These are phyloP conservation scores for Lasiosphaeris hirsuta DNA, from an alignment of 495 filamentous ascomycete genomes.

Conservation along the genomic window DNA sequence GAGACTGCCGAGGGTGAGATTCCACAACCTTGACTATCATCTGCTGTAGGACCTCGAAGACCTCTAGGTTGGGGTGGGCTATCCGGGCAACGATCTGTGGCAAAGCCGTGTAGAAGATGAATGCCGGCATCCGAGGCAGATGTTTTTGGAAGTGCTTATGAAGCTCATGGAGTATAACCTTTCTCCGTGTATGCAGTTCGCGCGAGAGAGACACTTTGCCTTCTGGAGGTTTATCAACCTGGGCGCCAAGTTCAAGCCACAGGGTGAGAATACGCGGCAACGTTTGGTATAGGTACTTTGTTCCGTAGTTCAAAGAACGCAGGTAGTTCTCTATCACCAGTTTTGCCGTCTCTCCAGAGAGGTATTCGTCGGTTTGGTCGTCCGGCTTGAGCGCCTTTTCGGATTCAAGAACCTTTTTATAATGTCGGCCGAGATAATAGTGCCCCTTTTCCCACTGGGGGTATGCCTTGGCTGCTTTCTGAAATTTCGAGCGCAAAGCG, in stretches of 20 bases:
- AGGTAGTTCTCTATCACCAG: slow-evolving; percentile 92
- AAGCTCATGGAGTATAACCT: slow-evolving; percentile 64
- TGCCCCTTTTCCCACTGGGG: slow-evolving; percentile 90
- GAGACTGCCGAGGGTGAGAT: slow-evolving; percentile 79
- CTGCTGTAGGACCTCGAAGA: slow-evolving; percentile 67
- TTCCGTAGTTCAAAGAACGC: slow-evolving; percentile 78
- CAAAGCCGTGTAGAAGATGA: slow-evolving; percentile 86
- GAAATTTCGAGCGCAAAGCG: slow-evolving; percentile 73
- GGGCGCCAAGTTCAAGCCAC: slow-evolving; percentile 86
- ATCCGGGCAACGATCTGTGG: slow-evolving; percentile 92
- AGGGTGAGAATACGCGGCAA: slow-evolving; percentile 85
- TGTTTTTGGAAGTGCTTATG: slow-evolving; percentile 72
- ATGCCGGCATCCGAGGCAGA: slow-evolving; percentile 71
- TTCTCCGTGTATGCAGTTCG: slow-evolving; percentile 54
- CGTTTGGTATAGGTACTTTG: slow-evolving; percentile 93
- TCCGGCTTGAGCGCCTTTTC: slow-evolving; percentile 72
- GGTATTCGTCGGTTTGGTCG: slow-evolving; percentile 54
- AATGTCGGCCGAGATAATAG: slow-evolving; percentile 95
- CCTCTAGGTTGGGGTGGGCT: slow-evolving; percentile 71
- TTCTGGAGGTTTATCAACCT: slow-evolving; percentile 64
- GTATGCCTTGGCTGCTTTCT: slow-evolving; percentile 60
- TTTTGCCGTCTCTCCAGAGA: slow-evolving; percentile 78
- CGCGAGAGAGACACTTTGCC: slow-evolving; percentile 60
- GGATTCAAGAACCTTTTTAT: slow-evolving; percentile 91
- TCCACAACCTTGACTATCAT: slow-evolving; percentile 81